Percentiles rank a stretch among this genome's conserved stretches.
Evolutionary conservation across 2,329 filamentous ascomycete species (phyloP).

Genomic region (Claviceps digitariae): DNA sequence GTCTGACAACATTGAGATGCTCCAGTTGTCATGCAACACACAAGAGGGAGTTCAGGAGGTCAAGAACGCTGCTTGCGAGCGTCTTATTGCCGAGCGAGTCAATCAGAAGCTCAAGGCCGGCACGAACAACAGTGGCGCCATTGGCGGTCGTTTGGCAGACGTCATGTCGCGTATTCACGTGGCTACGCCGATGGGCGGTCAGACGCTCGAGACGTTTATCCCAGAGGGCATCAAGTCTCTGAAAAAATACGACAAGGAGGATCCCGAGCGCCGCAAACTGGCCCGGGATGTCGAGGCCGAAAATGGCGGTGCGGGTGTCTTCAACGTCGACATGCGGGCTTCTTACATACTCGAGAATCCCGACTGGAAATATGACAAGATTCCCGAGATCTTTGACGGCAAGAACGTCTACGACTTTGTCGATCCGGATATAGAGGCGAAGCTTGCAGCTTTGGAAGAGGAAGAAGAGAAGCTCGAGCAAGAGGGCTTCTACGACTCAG

Average conservation of each 20-base stretch:
- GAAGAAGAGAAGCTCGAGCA: conserved; percentile 88
- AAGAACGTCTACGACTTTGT: conserved; percentile 97
- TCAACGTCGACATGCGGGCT: conserved; percentile 81
- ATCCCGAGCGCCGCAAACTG: conserved; percentile 69
- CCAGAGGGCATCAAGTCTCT: conserved; percentile 68
- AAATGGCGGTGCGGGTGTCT: conserved; percentile 90
- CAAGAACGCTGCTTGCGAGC: conserved; percentile 89
- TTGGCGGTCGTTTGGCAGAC: conserved; percentile 73
- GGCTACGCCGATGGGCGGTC: conserved; percentile 76
- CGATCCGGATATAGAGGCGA: conserved; percentile 90
- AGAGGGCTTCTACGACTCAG: conserved; percentile 87
- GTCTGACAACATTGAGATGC: conserved; percentile 77
- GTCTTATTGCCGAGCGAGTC: conserved; percentile 82
- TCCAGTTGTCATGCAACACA: conserved; percentile 90
- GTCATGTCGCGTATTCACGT: conserved; percentile 93
- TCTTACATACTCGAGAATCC: conserved; percentile 78
- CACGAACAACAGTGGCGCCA: conserved; percentile 59
- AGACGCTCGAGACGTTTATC: conserved; percentile 69
- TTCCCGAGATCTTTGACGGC: conserved; percentile 87
- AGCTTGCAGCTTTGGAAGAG: conserved; percentile 81
- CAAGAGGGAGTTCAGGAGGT: conserved; percentile 88
- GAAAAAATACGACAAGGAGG: conserved; percentile 82
- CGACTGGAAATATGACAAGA: conserved; percentile 93
- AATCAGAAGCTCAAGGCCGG: conserved; percentile 93
- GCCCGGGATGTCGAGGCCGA: conserved; percentile 83